Evolutionary conservation across 2,329 filamentous ascomycete species (phyloP).

Genomic region (Stagonosporopsis chrysanthemi): DNA sequence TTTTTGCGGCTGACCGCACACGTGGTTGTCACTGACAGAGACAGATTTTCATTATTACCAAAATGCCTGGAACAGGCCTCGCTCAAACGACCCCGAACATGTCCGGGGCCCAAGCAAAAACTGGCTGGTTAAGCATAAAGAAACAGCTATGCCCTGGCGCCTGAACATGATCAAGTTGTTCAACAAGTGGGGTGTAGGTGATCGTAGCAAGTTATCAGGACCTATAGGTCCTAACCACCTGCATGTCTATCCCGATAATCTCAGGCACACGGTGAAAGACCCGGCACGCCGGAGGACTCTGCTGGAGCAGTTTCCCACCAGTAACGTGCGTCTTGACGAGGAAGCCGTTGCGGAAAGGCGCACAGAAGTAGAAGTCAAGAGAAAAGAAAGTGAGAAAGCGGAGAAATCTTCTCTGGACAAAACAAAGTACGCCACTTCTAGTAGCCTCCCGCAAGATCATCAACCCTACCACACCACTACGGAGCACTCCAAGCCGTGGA

Average conservation of each 20-base stretch:
- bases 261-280: background rate
- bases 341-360: background rate
- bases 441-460: background rate
- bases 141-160: background rate
- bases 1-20: too few relatives aligned
- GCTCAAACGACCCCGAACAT: background rate
- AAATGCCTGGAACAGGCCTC: conserved; percentile 2
- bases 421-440: background rate
- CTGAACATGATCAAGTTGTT: conserved; percentile 1
- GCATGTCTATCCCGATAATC: conserved; percentile 3
- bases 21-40: too few relatives aligned
- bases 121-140: too few relatives aligned
- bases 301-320: background rate
- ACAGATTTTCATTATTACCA: conserved; percentile 6
- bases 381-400: background rate
- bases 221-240: background rate
- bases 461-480: background rate
- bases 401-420: background rate
- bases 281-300: background rate
- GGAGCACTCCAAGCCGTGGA: background rate
- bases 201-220: background rate
- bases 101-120: background rate
- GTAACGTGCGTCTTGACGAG: background rate
- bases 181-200: background rate
- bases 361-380: background rate